Percentiles rank a stretch among this genome's conserved stretches.
These are phyloP conservation scores for Wickerhamiella azyma DNA, from an alignment of 805 yeast species.

Conservation along the genomic window DNA sequence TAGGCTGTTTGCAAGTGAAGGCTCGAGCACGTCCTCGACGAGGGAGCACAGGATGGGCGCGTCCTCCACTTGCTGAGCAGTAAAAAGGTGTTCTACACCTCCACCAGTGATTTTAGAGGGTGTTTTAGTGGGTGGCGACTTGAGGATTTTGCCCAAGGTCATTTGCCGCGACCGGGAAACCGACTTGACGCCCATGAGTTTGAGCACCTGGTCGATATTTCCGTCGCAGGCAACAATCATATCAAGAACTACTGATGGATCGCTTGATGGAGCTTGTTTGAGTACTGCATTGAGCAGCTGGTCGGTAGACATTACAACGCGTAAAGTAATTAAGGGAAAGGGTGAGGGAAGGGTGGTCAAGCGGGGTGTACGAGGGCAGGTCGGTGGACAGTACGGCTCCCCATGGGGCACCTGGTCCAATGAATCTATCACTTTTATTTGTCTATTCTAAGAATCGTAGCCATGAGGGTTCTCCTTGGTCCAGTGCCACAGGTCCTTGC, in stretches of 20 bases:
- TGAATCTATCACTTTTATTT: background rate
- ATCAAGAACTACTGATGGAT: conserved; percentile 33
- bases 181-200: conserved; percentile 25
- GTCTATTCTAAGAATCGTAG: conserved; percentile 23
- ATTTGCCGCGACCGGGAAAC: conserved; percentile 11
- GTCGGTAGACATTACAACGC: conserved; percentile 15
- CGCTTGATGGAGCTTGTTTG: conserved; percentile 32
- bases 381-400: too few species aligned
- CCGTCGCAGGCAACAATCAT: conserved; percentile 42
- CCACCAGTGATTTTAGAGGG: background rate
- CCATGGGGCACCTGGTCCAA: too few species aligned
- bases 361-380: too few species aligned
- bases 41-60: conserved; percentile 37
- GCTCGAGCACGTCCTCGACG: conserved; percentile 39
- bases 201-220: conserved; percentile 31
- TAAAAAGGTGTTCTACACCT: conserved; percentile 28
- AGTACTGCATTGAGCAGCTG: conserved; percentile 16
- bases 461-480: conserved; percentile 55
- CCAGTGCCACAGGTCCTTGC: conserved; percentile 70
- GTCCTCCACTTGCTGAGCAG: conserved; percentile 36
- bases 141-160: conserved; percentile 11
- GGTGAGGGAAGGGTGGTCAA: too few species aligned
- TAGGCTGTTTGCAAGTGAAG: conserved; percentile 34
- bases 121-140: background rate
- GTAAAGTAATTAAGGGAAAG: too few species aligned